Evolutionary conservation across 306 rosid genomes (phyloP), one percentile per base, ranked within the genome.

Genomic region (Castanea mollissima): DNA sequence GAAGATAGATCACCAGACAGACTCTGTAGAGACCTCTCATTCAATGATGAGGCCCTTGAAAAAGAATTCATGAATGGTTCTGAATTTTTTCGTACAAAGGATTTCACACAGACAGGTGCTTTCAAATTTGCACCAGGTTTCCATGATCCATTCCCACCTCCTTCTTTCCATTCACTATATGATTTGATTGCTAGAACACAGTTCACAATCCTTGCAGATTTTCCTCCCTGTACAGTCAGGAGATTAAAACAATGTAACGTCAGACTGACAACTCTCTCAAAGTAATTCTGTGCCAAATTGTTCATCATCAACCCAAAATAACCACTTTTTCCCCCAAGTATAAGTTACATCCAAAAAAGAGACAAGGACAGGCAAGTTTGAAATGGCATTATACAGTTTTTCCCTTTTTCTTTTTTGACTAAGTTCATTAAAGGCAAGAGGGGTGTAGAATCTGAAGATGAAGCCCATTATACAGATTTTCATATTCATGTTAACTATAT

Each of bases 161-260:
- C 92, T 55, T 76, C 83, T 81, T 87, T 91, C 97, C 94, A 79
- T 29, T 89, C 92, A 18, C 84, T 78, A 76, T 80, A 87, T 18
- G 98, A 96, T 81, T 93, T 92, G 29, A 96, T 84, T 16, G 93
- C 99, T 35, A 91, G 83, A 55, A 93, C 93, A 64, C 96, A 90
- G 84, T 86, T 80, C 80, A 96, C 97, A 74, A 93, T 56, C 88
- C 96, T 91, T 32, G 91, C 86, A 58, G 92, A 86, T 67, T 93
- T 96, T 51, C 99, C 99, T 84, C 96, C 99, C 99, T 95, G 73
- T 55, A 64, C 60, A 68, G 51, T 56, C 74, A 23, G 2, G 55
- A 74, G 10, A 34, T 72, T 69, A 7, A 46, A 57, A 78, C 34
- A 64, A 46, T 69, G 80, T 62, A 27, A 69, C 23, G 54, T 19